Conservation (phyloP, 805 yeast genomes). For the Cyberlindnera sargentensis region DNA sequence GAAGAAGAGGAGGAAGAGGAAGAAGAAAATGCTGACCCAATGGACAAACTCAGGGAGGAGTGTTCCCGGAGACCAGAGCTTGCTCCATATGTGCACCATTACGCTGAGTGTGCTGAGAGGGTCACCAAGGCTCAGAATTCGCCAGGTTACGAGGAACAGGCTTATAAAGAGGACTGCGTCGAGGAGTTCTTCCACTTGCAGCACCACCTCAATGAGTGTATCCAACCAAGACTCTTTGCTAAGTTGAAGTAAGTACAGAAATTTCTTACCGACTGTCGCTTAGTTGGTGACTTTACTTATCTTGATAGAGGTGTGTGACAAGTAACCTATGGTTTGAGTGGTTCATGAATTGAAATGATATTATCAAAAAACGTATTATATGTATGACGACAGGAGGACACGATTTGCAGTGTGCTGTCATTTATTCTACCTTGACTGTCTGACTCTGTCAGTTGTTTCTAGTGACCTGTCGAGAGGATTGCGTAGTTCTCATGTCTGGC, state of each 20-base stretch:
- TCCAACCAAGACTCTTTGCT: slow-evolving; percentile 82
- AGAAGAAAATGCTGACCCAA: slow-evolving; percentile 60
- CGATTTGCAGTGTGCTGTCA: too few species aligned
- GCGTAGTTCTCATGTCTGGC: too few species aligned
- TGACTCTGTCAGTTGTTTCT: too few species aligned
- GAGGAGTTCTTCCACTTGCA: slow-evolving; percentile 97
- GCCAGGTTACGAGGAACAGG: slow-evolving; percentile 69
- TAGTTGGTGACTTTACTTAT: too few species aligned
- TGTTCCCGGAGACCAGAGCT: slow-evolving; percentile 65
- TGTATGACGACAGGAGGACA: too few species aligned
- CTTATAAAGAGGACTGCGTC: slow-evolving; percentile 92
- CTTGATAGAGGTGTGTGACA: neutral
- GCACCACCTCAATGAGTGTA: slow-evolving; percentile 88
- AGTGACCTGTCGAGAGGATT: too few species aligned
- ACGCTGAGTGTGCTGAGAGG: slow-evolving; percentile 91
- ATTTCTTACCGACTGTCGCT: too few species aligned
- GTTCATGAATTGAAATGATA: neutral
- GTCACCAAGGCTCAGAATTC: slow-evolving; percentile 84
- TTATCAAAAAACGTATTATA: neutral
- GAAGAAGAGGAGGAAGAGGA: slow-evolving; percentile 60
- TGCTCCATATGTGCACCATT: slow-evolving; percentile 75
- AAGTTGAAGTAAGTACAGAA: slow-evolving; percentile 54
- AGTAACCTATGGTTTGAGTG: neutral
- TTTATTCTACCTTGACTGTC: too few species aligned
- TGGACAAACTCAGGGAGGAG: slow-evolving; percentile 58